Evolutionary conservation across 163 green algal genomes (phyloP), one percentile per base, ranked within the genome.

Genomic region (Scenedesmus sp.): DNA sequence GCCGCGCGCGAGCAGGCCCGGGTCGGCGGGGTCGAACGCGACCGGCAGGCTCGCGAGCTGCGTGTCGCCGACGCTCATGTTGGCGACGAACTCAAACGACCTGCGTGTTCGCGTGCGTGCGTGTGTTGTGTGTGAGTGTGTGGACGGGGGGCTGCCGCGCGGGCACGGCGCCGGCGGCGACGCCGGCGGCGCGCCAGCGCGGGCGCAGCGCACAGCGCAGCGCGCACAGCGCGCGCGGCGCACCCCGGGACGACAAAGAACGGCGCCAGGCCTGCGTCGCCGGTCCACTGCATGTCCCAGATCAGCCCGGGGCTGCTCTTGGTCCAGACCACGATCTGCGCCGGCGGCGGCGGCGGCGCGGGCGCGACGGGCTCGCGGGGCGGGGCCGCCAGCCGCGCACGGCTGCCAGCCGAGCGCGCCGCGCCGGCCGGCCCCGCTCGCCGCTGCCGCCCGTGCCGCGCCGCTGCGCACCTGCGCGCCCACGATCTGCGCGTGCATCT

Each of bases 231-330:
- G n/a, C n/a, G 17, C 36, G 4, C 58, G 45, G 45, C 69, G 20
- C 33, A 77, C 69, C 47, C 47, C 47, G 69, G 69, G n/a, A 66
- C 13, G 24, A 77, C 17, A 22, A 77, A 77, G 69, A 77, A 77
- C 0, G 69, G n/a, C 31, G 69, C 54, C 33, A 53, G 57, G 54
- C 69, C 69, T 9, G 66, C 69, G n/a, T 67, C 54, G 5, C 69
- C 69, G 13, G 69, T 67, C 69, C 69, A 77, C 54, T 77, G 69
- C 53, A 57, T 77, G 54, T 77, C 69, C 69, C 69, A 77, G 2
- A 67, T 42, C 42, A 56, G 22, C 22, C n/a, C 7, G 7, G 53
- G 69, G 53, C 45, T 34, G 36, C 11, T 31, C 13, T 26, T 50
- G 7, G 51, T 44, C 22, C 48, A 77, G 24, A 77, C 69, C 1